Percentiles rank a stretch among this genome's conserved stretches.
Conservation (phyloP, 192 early-diverging fungal species). For the Entomortierella parvispora region DNA sequence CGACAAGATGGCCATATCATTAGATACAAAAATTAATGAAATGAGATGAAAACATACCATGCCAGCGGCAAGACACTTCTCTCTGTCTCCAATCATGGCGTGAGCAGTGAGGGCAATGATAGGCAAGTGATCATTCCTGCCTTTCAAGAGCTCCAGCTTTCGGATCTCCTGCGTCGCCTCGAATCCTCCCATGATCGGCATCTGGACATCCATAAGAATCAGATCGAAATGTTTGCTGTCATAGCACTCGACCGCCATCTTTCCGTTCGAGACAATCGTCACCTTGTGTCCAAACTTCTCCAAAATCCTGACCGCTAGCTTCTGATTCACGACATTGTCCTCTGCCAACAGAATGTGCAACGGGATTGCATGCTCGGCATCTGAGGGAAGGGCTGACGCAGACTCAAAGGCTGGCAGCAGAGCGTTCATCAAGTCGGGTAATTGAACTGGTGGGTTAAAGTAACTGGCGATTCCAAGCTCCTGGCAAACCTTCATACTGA, state of each 20-base stretch:
- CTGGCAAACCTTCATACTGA: slow-evolving; percentile 76
- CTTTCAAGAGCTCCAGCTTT: slow-evolving; percentile 66
- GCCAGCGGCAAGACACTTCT: slow-evolving; percentile 83
- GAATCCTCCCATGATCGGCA: slow-evolving; percentile 92
- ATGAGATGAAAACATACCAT: slow-evolving; percentile 67
- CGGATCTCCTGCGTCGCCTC: slow-evolving; percentile 87
- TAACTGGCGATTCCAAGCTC: slow-evolving; percentile 77
- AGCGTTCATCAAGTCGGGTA: slow-evolving; percentile 73
- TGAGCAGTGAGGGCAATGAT: slow-evolving; percentile 90
- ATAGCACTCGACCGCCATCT: slow-evolving; percentile 81
- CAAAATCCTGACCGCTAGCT: slow-evolving; percentile 78
- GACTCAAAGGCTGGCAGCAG: slow-evolving; percentile 78
- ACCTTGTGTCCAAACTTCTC: slow-evolving; percentile 83
- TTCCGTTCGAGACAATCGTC: slow-evolving; percentile 81
- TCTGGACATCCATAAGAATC: slow-evolving; percentile 91
- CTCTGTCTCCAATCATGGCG: slow-evolving; percentile 91
- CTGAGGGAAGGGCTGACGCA: slow-evolving; percentile 67
- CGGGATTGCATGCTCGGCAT: slow-evolving; percentile 69
- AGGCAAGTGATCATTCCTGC: slow-evolving; percentile 63
- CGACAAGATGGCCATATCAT: not conserved
- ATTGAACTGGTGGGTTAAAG: slow-evolving; percentile 71
- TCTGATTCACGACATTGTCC: slow-evolving; percentile 90
- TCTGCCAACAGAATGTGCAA: slow-evolving; percentile 84
- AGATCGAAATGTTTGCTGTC: slow-evolving; percentile 65
- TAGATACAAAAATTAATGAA: not conserved